Conservation (phyloP, 2,329 filamentous ascomycete species). For the Cordyceps fumosorosea region DNA sequence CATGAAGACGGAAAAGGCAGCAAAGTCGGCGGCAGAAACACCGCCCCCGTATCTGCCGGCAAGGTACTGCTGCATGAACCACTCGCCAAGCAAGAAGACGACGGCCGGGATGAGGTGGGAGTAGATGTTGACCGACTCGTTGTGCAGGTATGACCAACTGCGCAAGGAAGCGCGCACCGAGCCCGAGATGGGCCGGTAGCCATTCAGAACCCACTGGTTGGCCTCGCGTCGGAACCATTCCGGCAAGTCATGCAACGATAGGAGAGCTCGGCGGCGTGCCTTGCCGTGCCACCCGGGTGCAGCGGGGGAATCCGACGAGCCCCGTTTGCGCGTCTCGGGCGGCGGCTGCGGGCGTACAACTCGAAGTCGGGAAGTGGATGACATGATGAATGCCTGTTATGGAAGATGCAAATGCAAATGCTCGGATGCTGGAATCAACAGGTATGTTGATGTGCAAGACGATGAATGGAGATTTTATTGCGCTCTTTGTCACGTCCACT, state of each 20-base stretch:
- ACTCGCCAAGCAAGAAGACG: slow-evolving; percentile 25
- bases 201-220: slow-evolving; percentile 17
- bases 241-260: slow-evolving; percentile 19
- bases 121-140: slow-evolving; percentile 21
- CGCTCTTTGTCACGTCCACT: no score
- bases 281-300: slow-evolving; percentile 6
- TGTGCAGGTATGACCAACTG: slow-evolving; percentile 33
- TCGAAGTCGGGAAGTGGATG: slow-evolving; percentile 13
- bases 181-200: slow-evolving; percentile 35
- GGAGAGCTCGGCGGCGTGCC: slow-evolving; percentile 17
- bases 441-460: no score
- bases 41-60: no score
- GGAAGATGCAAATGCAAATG: background rate
- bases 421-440: no score
- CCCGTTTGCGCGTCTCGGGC: slow-evolving; percentile 14
- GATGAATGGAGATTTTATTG: no score
- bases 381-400: slow-evolving; percentile 11
- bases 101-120: slow-evolving; percentile 30
- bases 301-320: slow-evolving; percentile 13
- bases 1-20: slow-evolving; percentile 13
- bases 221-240: slow-evolving; percentile 18
- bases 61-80: background rate
- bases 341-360: no score
- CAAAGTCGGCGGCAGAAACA: no score
- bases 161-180: slow-evolving; percentile 30